Evolutionary conservation across 2,329 filamentous ascomycete genomes (phyloP).

Genomic region (Ceratocystis diversiconidia): DNA sequence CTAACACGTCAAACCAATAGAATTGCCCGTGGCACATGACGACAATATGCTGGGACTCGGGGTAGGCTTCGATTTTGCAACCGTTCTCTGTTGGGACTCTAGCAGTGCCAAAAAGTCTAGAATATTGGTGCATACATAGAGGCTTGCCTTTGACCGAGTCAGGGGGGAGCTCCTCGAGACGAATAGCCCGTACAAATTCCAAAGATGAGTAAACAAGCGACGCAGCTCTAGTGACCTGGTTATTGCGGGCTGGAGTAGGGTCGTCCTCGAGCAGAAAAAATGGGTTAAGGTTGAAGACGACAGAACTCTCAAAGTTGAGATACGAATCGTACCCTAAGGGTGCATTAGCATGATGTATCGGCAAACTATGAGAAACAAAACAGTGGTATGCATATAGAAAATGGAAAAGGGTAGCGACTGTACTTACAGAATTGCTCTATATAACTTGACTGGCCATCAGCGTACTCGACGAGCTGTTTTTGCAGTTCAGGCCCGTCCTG

Average conservation of each 20-base stretch:
- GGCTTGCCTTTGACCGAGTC: conserved; percentile 74
- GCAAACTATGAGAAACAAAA: not conserved
- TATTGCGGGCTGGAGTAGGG: conserved; percentile 87
- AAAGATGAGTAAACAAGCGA: conserved; percentile 82
- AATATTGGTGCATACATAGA: conserved; percentile 97
- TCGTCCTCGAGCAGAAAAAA: conserved; percentile 98
- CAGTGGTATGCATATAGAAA: not conserved
- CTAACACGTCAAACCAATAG: conserved; percentile 97
- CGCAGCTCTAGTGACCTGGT: conserved; percentile 75
- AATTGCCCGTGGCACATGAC: conserved; percentile 91
- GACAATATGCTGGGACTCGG: conserved; percentile 81
- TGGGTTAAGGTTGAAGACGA: conserved; percentile 92
- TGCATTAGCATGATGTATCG: conserved; percentile 7
- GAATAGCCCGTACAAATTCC: conserved; percentile 82
- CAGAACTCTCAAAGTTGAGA: conserved; percentile 92
- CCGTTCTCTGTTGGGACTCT: conserved; percentile 87
- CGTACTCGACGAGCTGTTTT: conserved; percentile 80
- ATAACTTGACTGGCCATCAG: conserved; percentile 80
- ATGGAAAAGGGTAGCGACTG: not conserved
- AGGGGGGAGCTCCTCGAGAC: conserved; percentile 81
- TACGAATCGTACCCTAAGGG: conserved; percentile 93
- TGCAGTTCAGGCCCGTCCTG: conserved; percentile 73
- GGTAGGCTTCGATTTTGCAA: conserved; percentile 90
- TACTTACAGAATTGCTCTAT: conserved; percentile 95
- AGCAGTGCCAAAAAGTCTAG: conserved; percentile 84